Evolutionary conservation across 2,329 filamentous ascomycete genomes (phyloP), one percentile per base, ranked within the genome.

Genomic region (Onygenales sp.): DNA sequence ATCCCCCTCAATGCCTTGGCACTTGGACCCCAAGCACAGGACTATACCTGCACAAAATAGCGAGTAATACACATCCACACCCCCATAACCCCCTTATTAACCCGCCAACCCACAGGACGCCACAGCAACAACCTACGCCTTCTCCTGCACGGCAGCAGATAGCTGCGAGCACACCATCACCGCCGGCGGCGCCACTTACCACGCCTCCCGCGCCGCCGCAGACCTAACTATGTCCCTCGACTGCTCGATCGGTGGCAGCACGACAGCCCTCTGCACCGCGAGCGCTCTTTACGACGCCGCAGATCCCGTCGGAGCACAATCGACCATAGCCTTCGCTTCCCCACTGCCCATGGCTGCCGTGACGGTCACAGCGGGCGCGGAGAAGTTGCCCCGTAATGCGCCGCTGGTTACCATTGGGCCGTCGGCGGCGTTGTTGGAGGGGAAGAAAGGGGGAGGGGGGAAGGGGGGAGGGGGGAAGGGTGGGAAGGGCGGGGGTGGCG

Each of bases 311-410:
- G 17, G 17, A 17, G 17, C 17, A 17, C 17, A 17, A 17, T 17
- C 17, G 17, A 11, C 8, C 17, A 13, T 36, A 17, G 17, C 33
- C 10, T 41, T 39, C 35, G 21, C 14, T 31, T 21, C 27, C 35
- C 38, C 45, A 2, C 7, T 14, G 5, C 7, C 35, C 3, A 50
- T 50, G n/a, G 32, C 27, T 13, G 7, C 56, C 17, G 53, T 55
- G n/a, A n/a, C 36, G 11, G 44, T 57, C 31, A 57, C 53, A 1
- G 51, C 51, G 11, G 56, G 56, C 45, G 53, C 51, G 7, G 56
- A 55, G 39, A 55, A 57, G n/a, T 33, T 57, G 27, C 7, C 14
- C 3, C 8, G 43, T 9, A 44, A 17, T 17, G 43, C 43, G 27
- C 9, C 46, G 5, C 33, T 44, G 43, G 43, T 21, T 17, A 32